These are phyloP conservation scores for Zygosaccharomyces bailii DNA, from an alignment of 805 yeast species.

Conservation along the genomic window DNA sequence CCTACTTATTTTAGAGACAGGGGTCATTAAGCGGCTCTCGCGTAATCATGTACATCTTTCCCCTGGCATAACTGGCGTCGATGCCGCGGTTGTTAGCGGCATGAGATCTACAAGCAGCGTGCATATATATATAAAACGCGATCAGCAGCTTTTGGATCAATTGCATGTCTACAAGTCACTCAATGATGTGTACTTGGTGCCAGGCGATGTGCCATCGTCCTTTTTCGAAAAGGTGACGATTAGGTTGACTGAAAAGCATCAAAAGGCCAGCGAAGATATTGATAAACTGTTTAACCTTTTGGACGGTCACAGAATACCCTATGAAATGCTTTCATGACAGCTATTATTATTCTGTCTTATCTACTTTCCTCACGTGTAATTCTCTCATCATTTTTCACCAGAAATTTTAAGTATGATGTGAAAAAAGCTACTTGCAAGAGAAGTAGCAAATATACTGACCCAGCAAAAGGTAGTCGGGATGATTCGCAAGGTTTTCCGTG, in stretches of 20 bases:
- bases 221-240: slow-evolving; percentile 27
- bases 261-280: background rate
- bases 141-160: slow-evolving; percentile 40
- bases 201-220: slow-evolving; percentile 45
- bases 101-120: slow-evolving; percentile 56
- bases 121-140: slow-evolving; percentile 59
- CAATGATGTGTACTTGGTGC: slow-evolving; percentile 71
- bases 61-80: slow-evolving; percentile 45
- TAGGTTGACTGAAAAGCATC: slow-evolving; percentile 5
- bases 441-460: background rate
- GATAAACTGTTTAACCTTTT: slow-evolving; percentile 7
- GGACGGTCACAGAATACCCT: slow-evolving; percentile 12
- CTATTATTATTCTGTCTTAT: background rate
- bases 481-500: slow-evolving; percentile 9
- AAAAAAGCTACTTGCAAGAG: background rate
- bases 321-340: slow-evolving; percentile 7
- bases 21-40: slow-evolving; percentile 64
- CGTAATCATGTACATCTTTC: slow-evolving; percentile 90
- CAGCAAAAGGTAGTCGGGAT: background rate
- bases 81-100: slow-evolving; percentile 61
- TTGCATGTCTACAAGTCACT: slow-evolving; percentile 53
- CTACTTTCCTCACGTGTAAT: slow-evolving; percentile 1
- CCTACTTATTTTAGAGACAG: slow-evolving; percentile 44
- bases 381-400: slow-evolving; percentile 1
- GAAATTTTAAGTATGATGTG: background rate